Percentiles rank a stretch among this genome's conserved stretches.
These are phyloP conservation scores for Clavaria fumosa DNA, from an alignment of 768 basidiomycete species.

Conservation along the genomic window DNA sequence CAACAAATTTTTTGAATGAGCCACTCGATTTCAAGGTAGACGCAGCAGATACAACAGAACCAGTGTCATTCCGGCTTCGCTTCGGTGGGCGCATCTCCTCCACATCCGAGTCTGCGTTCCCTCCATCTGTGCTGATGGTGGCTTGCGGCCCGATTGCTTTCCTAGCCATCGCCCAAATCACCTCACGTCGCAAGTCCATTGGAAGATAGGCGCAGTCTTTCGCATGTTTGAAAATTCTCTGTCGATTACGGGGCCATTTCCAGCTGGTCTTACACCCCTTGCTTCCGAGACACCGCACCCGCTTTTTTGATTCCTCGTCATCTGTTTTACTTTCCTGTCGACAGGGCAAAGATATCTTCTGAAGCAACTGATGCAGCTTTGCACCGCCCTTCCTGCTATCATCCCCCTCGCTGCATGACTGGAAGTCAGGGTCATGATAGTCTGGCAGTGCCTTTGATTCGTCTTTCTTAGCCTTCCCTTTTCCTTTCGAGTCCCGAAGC, in stretches of 20 bases:
- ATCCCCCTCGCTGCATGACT: background rate
- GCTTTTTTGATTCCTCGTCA: background rate
- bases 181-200: background rate
- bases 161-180: background rate
- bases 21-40: background rate
- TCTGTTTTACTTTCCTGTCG: background rate
- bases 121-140: background rate
- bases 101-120: background rate
- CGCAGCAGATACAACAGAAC: no score
- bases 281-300: constrained; percentile 4
- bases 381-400: constrained; percentile 2
- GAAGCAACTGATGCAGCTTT: constrained; percentile 1
- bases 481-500: no score
- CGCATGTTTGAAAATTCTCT: constrained; percentile 4
- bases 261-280: constrained; percentile 3
- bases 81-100: no score
- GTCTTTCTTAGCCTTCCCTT: constrained; percentile 4
- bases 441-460: constrained; percentile 3
- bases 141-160: constrained; percentile 3
- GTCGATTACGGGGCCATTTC: constrained; percentile 2
- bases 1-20: background rate
- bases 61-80: no score
- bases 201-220: constrained; percentile 3
- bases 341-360: constrained; percentile 2
- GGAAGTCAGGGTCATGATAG: constrained; percentile 3